Base-by-base conservation (phyloP, 2,329 filamentous ascomycete genomes). In the Pyricularia sp. region DNA sequence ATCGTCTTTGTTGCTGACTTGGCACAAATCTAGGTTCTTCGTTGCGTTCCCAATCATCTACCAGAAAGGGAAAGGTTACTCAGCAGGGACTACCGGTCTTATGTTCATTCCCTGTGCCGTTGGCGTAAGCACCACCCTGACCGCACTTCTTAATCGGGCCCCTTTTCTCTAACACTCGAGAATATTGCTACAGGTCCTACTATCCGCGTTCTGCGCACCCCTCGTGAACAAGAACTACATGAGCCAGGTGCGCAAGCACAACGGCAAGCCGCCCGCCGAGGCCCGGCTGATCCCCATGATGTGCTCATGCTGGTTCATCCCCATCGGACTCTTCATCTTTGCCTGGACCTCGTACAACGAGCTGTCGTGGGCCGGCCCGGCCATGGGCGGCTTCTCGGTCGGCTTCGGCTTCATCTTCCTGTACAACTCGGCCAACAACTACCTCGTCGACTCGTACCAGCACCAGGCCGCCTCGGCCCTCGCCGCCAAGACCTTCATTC, bases 91-190 rank as follows among this genome's bases (percentile, higher is more conserved):
- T 31, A 93, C 92, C 0, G 93, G 92, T 65, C 83, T 96, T 10
- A 94, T 95, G 90, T 96, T 96, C 78, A 93, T 95, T 71, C 92
- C 92, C 1, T 78, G 95, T 64, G 92, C 92, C 9, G 80, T 95
- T 23, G 92, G 92, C 67, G 92, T 67, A 31, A 67, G 65, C 30
- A 11, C 25, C 23, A 50, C n/a, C 42, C 63, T 5, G n/a, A 25
- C 1, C 20, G 3, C 23, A 10, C 28, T 10, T 17, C 10, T 1
- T 31, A 31, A 10, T 5, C 6, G 14, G 3, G 33, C 12, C 6
- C 14, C 3, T 17, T 20, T 59, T 2, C 1, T 28, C 65, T 67
- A 14, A 67, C 65, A 25, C 28, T 12, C 5, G n/a, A 4, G 14
- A 55, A 33, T 12, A 23, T 4, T 26, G 23, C 26, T 14, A 17